phyloP scores from a whole-genome alignment of 768 basidiomycete genomes.

The Tricholoma furcatifolium region DNA sequence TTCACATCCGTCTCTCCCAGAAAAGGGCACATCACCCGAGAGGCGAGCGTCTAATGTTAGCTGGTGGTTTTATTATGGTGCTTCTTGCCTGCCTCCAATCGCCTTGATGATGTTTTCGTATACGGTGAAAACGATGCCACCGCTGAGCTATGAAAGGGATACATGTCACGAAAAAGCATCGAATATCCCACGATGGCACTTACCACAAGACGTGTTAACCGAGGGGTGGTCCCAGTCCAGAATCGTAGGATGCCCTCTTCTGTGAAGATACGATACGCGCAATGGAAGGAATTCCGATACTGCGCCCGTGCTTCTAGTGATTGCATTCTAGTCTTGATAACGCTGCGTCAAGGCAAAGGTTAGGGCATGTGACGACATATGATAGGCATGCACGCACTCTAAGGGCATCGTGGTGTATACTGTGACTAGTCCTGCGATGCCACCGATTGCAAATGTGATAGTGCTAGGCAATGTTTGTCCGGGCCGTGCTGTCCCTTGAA shows the following conservation, averaged over 20 bases:
- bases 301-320: slow-evolving; percentile 77
- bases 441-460: slow-evolving; percentile 94
- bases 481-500: slow-evolving; percentile 78
- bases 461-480: slow-evolving; percentile 83
- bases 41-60: background rate
- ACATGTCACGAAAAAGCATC: background rate
- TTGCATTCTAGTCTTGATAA: slow-evolving; percentile 99
- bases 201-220: slow-evolving; percentile 82
- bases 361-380: background rate
- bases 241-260: slow-evolving; percentile 92
- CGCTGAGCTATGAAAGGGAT: slow-evolving; percentile 67
- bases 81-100: slow-evolving; percentile 22
- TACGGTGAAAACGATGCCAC: slow-evolving; percentile 90
- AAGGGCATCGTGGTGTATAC: slow-evolving; percentile 90
- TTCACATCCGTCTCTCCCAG: too few relatives aligned
- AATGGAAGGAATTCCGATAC: slow-evolving; percentile 94
- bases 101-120: slow-evolving; percentile 79
- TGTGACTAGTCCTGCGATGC: slow-evolving; percentile 90
- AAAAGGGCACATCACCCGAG: background rate
- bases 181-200: slow-evolving; percentile 26
- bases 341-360: slow-evolving; percentile 44
- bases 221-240: slow-evolving; percentile 96
- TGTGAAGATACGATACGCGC: slow-evolving; percentile 89
- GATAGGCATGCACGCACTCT: slow-evolving; percentile 47
- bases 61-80: background rate